Percentiles rank a stretch among this genome's conserved stretches.
phyloP scores from a whole-genome alignment of 1,284 basidiomycete genomes.

The Naganishia albida region DNA sequence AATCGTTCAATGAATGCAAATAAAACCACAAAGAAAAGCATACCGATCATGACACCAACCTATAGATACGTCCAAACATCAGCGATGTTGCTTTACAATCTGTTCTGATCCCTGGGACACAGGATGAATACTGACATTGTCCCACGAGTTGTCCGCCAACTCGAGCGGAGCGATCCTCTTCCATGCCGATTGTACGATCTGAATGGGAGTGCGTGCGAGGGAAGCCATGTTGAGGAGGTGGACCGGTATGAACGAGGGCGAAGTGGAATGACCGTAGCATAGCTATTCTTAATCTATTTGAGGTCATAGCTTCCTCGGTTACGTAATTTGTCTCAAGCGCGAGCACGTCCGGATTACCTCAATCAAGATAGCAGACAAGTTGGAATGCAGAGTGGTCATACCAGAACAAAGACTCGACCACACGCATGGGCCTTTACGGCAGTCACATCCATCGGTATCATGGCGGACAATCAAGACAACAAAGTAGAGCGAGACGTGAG shows the following conservation, averaged over 20 bases:
- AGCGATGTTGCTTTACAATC: neutral
- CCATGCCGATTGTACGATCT: slow-evolving; percentile 51
- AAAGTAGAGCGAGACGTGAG: too few species aligned
- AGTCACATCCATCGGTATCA: too few species aligned
- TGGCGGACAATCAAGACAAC: too few species aligned
- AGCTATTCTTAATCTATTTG: neutral
- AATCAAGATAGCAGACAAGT: too few species aligned
- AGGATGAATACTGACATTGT: slow-evolving; percentile 67
- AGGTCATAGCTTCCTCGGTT: neutral
- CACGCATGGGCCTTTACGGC: too few species aligned
- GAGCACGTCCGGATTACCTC: too few species aligned
- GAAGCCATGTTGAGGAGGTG: neutral
- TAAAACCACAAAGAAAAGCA: neutral
- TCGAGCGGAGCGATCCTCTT: slow-evolving; percentile 76
- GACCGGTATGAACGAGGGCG: neutral
- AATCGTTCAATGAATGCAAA: neutral
- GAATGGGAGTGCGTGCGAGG: slow-evolving; percentile 39
- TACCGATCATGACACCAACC: slow-evolving; percentile 82
- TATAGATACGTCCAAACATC: slow-evolving; percentile 44
- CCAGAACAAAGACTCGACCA: too few species aligned
- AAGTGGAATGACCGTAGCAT: neutral
- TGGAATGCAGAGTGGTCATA: too few species aligned
- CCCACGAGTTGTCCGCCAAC: slow-evolving; percentile 78
- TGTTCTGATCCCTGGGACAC: neutral
- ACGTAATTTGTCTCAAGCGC: neutral